Conservation (phyloP, 2,329 filamentous ascomycete species). For the Orbilia brochopaga region DNA sequence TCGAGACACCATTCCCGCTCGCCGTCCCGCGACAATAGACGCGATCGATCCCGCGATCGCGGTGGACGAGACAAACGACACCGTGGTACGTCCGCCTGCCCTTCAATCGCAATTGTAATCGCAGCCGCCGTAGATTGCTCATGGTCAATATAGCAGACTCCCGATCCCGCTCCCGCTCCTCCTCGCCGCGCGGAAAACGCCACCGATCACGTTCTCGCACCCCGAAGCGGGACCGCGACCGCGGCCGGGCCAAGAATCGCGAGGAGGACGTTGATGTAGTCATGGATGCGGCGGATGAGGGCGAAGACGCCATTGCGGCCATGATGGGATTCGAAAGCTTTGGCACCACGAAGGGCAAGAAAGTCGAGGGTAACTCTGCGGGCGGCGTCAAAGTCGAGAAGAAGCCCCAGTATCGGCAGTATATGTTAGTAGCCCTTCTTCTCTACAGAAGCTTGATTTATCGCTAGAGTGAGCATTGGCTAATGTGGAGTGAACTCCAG, state of each 20-base stretch:
- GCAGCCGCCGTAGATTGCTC: not conserved
- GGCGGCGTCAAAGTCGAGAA: constrained; percentile 87
- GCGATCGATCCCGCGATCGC: constrained; percentile 17
- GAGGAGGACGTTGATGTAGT: constrained; percentile 58
- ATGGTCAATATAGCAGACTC: not conserved
- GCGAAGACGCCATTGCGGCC: constrained; percentile 77
- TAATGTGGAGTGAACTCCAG: constrained; percentile 15
- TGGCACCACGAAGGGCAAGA: constrained; percentile 84
- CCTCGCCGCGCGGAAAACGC: constrained; percentile 23
- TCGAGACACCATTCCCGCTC: constrained; percentile 32
- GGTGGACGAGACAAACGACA: constrained; percentile 26
- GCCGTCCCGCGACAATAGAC: constrained; percentile 11
- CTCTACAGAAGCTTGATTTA: not conserved
- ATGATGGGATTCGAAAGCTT: constrained; percentile 92
- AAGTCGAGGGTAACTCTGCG: constrained; percentile 83
- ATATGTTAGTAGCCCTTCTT: constrained; percentile 67
- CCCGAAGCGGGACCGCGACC: constrained; percentile 20
- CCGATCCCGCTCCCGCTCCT: constrained; percentile 27
- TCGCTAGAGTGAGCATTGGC: not conserved
- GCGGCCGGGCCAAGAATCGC: constrained; percentile 25
- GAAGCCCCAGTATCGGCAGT: constrained; percentile 92
- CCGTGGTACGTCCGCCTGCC: constrained; percentile 7
- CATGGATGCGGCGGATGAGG: constrained; percentile 65
- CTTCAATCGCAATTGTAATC: not conserved
- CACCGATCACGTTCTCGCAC: constrained; percentile 22